Base-by-base conservation (phyloP, 1,284 basidiomycete species). In the Cryptococcus floricola region DNA sequence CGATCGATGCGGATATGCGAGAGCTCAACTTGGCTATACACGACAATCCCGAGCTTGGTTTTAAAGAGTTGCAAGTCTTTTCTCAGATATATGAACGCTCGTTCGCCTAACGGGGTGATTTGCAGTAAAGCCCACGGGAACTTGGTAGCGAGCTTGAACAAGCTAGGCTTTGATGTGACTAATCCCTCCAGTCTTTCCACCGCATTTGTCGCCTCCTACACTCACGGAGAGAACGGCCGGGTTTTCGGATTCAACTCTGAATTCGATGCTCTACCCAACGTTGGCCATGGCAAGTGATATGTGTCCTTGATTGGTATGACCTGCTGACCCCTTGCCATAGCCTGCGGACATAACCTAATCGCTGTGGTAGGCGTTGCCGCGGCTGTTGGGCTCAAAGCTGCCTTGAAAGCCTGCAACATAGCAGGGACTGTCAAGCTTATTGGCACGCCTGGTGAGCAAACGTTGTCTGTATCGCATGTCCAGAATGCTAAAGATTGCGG, bases 11-110 rank as follows among this genome's bases (percentile, higher is more conserved):
- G 0, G 82, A 84, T 52, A 74, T 89, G 55, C 77, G 85, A 48
- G 71, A 71, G 46, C 74, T 89, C 18, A 88, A 85, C 68, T 70
- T 87, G 27, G 83, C 86, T 65, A 87, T 89, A 19, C 86, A 87
- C 64, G 81, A 66, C 25, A 56, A 68, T 50, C 66, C 68, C 3
- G 68, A 70, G 53, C 54, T 68, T 19, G 54, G 54, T 1, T 70
- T 70, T 46, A 50, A 68, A 47, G 68, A 70, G 48, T 53, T 63
- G 66, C 64, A 28, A 49, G 63, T 60, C 1, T 9, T 10, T 9
- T 14, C 12, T n/a, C 12, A 7, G 19, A 12, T n/a, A n/a, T 34
- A 9, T 10, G 34, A 16, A 27, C 3, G 4, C 18, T 18, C 48
- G 13, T 14, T n/a, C n/a, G 19, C 12, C 27, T 43, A 8, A 46